These are phyloP conservation scores for Alternaria gaisen DNA, from an alignment of 2,329 filamentous ascomycete species.

Conservation along the genomic window DNA sequence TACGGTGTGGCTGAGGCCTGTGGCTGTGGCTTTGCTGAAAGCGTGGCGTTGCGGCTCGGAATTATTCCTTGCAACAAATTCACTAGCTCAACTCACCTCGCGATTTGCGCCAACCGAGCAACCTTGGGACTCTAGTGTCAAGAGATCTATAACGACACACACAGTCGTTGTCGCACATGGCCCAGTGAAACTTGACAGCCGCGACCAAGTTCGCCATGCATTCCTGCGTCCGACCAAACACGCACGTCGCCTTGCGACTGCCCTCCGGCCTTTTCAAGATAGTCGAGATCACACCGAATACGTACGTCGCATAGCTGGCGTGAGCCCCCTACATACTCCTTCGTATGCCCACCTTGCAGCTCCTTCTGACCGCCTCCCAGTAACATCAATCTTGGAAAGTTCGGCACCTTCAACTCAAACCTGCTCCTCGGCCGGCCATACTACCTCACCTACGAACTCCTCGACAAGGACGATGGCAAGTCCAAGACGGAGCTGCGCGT, in stretches of 20 bases:
- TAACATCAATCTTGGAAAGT: conserved; percentile 88
- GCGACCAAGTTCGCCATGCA: conserved; percentile 49
- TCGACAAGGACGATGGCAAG: conserved; percentile 72
- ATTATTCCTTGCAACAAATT: conserved; percentile 14
- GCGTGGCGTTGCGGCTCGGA: background rate
- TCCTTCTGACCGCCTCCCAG: conserved; percentile 57
- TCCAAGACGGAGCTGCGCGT: conserved; percentile 76
- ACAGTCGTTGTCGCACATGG: conserved; percentile 14
- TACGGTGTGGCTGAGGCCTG: conserved; percentile 10
- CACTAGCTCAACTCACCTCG: conserved; percentile 13
- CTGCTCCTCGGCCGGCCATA: conserved; percentile 90
- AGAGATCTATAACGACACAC: background rate
- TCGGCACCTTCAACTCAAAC: conserved; percentile 88
- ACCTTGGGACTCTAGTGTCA: background rate
- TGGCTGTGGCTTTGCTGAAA: background rate
- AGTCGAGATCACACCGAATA: conserved; percentile 68
- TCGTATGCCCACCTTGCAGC: background rate
- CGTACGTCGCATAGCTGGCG: conserved; percentile 62
- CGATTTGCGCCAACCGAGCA: background rate
- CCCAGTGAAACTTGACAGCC: conserved; percentile 6
- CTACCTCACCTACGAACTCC: conserved; percentile 88
- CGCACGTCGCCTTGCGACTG: conserved; percentile 64
- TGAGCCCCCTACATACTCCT: conserved; percentile 35
- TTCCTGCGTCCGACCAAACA: conserved; percentile 59
- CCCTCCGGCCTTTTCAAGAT: conserved; percentile 67